These are phyloP conservation scores for Penicillium antarcticum DNA, from an alignment of 495 filamentous ascomycete genomes.

Conservation along the genomic window DNA sequence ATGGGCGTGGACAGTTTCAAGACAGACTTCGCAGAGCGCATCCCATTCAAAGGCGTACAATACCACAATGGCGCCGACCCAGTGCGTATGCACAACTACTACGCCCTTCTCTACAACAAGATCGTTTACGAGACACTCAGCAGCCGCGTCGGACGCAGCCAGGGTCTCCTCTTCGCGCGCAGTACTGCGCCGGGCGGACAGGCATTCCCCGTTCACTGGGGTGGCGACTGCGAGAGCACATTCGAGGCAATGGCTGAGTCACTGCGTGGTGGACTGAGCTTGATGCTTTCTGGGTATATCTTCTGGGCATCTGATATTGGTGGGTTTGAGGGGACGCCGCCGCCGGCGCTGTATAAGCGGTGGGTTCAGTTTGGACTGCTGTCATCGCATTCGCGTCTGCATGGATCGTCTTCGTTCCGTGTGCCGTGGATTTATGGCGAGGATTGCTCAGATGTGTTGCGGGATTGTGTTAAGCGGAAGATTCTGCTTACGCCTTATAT, in stretches of 20 bases:
- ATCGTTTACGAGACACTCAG: constrained; percentile 64
- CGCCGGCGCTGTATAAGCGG: constrained; percentile 68
- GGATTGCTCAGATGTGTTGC: constrained; percentile 55
- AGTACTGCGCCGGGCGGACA: constrained; percentile 65
- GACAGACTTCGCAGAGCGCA: constrained; percentile 71
- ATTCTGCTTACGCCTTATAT: constrained; percentile 63
- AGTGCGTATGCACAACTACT: constrained; percentile 71
- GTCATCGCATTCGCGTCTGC: constrained; percentile 64
- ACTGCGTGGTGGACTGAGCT: constrained; percentile 62
- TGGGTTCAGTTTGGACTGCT: constrained; percentile 73
- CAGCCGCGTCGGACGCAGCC: constrained; percentile 50
- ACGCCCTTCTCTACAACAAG: constrained; percentile 67
- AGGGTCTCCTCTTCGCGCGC: constrained; percentile 67
- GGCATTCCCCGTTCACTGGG: constrained; percentile 62
- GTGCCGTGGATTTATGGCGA: constrained; percentile 70
- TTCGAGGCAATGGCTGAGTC: constrained; percentile 72
- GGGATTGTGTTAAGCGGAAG: constrained; percentile 58
- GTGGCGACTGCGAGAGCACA: constrained; percentile 70
- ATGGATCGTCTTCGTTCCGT: constrained; percentile 64
- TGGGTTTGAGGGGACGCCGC: constrained; percentile 67
- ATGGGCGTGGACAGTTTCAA: constrained; percentile 69
- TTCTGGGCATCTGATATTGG: constrained; percentile 73
- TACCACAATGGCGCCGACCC: constrained; percentile 58
- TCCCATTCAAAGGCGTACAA: constrained; percentile 58
- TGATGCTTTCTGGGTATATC: constrained; percentile 63